Conservation (phyloP, 148 eudicot species). For the Nepenthes mirabilis region DNA sequence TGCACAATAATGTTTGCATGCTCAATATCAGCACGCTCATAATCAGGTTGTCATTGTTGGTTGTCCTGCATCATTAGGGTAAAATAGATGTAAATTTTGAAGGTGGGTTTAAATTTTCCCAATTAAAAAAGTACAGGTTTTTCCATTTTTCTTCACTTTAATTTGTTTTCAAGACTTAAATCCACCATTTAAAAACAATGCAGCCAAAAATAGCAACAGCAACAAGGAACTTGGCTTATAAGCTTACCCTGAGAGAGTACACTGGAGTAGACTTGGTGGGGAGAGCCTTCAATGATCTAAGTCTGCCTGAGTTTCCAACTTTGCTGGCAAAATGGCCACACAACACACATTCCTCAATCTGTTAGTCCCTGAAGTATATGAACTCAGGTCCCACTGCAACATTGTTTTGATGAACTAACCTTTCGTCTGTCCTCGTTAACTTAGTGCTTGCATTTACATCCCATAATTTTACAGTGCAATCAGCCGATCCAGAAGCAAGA, state of each 20-base stretch:
- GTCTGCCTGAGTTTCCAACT: conserved; percentile 58
- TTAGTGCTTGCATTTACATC: conserved; percentile 76
- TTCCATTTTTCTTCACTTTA: too few species aligned
- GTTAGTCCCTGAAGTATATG: neutral
- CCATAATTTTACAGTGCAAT: conserved; percentile 94
- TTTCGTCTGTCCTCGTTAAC: conserved; percentile 49
- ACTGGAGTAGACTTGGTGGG: conserved; percentile 92
- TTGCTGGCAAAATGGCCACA: conserved; percentile 23
- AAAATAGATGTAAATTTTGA: too few species aligned
- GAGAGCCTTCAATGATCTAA: conserved; percentile 81
- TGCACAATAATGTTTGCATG: too few species aligned
- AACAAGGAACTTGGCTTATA: neutral
- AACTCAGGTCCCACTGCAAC: neutral
- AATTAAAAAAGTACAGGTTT: too few species aligned
- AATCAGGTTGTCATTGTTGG: too few species aligned
- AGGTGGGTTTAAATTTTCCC: too few species aligned
- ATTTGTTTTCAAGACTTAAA: too few species aligned
- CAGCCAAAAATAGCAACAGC: neutral
- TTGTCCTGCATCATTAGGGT: too few species aligned
- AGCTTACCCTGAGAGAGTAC: conserved; percentile 58
- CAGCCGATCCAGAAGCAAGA: conserved; percentile 99
- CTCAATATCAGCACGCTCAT: too few species aligned
- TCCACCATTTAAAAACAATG: neutral
- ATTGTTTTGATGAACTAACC: conserved; percentile 32
- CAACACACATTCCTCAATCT: neutral